Conservation (phyloP, 805 yeast species). For the Schwanniomyces yamadae region DNA sequence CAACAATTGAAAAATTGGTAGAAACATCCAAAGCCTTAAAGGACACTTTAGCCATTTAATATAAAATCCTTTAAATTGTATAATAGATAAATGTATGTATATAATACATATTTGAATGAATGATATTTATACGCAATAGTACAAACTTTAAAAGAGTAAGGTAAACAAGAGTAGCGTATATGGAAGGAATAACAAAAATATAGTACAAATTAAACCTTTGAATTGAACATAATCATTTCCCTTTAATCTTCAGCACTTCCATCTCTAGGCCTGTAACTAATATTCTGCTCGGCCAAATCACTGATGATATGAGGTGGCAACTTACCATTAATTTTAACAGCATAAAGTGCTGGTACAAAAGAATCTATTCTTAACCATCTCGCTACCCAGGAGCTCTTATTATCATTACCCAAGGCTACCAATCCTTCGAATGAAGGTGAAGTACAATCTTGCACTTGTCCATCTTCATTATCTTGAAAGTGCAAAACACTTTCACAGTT, state of each 20-base stretch:
- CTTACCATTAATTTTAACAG: constrained; percentile 89
- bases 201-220: constrained; percentile 1
- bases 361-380: constrained; percentile 91
- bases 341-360: constrained; percentile 86
- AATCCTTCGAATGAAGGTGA: constrained; percentile 96
- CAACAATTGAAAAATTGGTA: constrained; percentile 32
- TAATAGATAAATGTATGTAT: too few species aligned
- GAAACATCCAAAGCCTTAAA: constrained; percentile 20
- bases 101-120: neutral
- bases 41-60: too few species aligned
- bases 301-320: constrained; percentile 82
- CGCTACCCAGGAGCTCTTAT: constrained; percentile 88
- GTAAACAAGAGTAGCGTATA: too few species aligned
- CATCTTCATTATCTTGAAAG: constrained; percentile 74
- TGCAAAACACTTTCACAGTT: constrained; percentile 90
- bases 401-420: constrained; percentile 84
- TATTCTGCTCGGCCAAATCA: constrained; percentile 70
- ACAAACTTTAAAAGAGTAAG: too few species aligned
- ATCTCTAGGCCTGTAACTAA: constrained; percentile 90
- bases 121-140: too few species aligned
- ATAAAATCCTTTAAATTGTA: too few species aligned
- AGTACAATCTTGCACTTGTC: constrained; percentile 84
- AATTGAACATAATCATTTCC: neutral
- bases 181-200: neutral
- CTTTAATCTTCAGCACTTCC: constrained; percentile 71